These are phyloP conservation scores for Cyberlindnera americana DNA, from an alignment of 805 yeast species.

Conservation along the genomic window DNA sequence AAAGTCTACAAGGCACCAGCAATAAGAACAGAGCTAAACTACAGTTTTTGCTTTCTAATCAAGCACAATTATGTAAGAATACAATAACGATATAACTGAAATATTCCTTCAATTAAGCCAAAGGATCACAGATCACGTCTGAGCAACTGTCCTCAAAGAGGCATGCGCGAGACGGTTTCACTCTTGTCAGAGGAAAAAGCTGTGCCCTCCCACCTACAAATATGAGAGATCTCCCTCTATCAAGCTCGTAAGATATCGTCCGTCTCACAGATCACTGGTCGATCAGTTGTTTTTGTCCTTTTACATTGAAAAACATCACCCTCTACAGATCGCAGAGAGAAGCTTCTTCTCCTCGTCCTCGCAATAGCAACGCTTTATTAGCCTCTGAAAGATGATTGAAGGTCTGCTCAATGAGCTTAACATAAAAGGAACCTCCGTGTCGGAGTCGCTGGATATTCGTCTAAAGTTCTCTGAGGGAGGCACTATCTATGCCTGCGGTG, in stretches of 20 bases:
- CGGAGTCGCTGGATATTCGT: background rate
- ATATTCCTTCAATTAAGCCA: no score
- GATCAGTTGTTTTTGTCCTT: no score
- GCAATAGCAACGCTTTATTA: no score
- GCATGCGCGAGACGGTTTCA: conserved; percentile 7
- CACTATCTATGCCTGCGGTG: background rate
- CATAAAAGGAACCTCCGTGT: background rate
- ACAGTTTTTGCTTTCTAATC: background rate
- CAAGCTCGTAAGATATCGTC: background rate
- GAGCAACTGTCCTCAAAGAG: no score
- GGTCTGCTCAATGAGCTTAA: conserved; percentile 1
- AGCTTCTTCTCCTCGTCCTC: no score
- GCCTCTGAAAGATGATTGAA: background rate
- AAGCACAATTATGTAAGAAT: no score
- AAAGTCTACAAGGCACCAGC: background rate
- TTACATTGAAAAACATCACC: no score
- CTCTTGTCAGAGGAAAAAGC: conserved; percentile 7
- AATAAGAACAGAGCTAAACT: background rate
- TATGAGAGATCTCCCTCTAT: background rate
- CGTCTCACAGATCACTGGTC: no score
- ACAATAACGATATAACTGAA: no score
- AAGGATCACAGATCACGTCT: no score
- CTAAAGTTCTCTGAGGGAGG: background rate
- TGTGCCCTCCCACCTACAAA: background rate
- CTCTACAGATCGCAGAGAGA: no score